Conservation (phyloP, 495 filamentous ascomycete species). For the Tuber aestivum region DNA sequence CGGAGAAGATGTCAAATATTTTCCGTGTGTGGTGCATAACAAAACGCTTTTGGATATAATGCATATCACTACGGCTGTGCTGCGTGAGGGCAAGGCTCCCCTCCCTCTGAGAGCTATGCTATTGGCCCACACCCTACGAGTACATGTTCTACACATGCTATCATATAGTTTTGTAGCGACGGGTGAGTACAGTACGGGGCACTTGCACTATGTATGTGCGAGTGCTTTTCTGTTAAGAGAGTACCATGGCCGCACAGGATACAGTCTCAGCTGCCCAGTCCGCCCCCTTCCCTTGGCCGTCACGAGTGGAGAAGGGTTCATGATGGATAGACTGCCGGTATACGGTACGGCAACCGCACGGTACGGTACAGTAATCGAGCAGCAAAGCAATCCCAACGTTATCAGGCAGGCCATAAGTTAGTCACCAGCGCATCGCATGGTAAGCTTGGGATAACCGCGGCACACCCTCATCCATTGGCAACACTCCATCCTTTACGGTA, state of each 20-base stretch:
- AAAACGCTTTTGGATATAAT: not conserved
- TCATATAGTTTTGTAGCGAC: not conserved
- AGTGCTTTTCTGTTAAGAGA: not conserved
- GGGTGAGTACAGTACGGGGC: not conserved
- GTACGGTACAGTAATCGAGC: not conserved
- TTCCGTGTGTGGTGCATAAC: not conserved
- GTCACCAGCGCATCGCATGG: not conserved
- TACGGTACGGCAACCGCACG: too few species aligned
- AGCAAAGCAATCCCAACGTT: not conserved
- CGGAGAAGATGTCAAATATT: not conserved
- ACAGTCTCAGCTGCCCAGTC: not conserved
- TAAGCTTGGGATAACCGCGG: not conserved
- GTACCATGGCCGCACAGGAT: not conserved
- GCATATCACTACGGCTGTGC: not conserved
- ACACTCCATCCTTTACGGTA: not conserved
- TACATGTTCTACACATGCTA: not conserved
- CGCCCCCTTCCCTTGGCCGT: not conserved
- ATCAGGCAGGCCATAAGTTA: not conserved
- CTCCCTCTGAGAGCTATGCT: not conserved
- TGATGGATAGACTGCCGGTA: not conserved
- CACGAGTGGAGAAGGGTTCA: not conserved
- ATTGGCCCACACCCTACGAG: not conserved
- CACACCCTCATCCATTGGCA: not conserved
- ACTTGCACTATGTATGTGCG: not conserved
- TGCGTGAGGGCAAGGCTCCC: not conserved